phyloP scores from a whole-genome alignment of 768 basidiomycete genomes.

The Suillus clintonianus region DNA sequence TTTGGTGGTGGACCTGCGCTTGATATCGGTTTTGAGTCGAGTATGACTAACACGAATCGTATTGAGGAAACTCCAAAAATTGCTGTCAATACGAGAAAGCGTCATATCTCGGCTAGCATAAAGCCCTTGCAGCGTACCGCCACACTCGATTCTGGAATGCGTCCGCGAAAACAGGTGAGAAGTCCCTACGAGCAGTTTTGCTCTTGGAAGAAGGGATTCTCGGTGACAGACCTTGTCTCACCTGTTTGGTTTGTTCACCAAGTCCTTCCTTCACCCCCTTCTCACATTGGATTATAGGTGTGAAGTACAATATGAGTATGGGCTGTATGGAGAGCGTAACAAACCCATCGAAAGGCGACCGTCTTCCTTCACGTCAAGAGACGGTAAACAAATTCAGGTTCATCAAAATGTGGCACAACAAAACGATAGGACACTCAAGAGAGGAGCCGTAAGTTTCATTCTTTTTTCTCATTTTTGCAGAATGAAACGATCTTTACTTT shows the following conservation, averaged over 20 bases:
- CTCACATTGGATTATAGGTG: slow-evolving; percentile 51
- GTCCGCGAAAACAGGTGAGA: neutral
- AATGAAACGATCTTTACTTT: neutral
- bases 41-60: slow-evolving; percentile 14
- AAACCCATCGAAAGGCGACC: slow-evolving; percentile 54
- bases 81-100: neutral
- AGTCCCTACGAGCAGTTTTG: slow-evolving; percentile 49
- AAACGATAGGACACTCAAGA: slow-evolving; percentile 55
- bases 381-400: slow-evolving; percentile 63
- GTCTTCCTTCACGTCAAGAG: slow-evolving; percentile 51
- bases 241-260: slow-evolving; percentile 53
- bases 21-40: slow-evolving; percentile 32
- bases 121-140: neutral
- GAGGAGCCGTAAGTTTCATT: slow-evolving; percentile 52
- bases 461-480: neutral
- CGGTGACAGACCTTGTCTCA: slow-evolving; percentile 63
- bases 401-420: slow-evolving; percentile 48
- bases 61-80: neutral
- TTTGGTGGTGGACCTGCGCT: slow-evolving; percentile 33
- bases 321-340: slow-evolving; percentile 58
- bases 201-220: slow-evolving; percentile 42
- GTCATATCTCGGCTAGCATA: neutral
- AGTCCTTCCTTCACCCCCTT: neutral
- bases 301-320: slow-evolving; percentile 79
- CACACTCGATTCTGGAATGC: neutral